Evolutionary conservation across 1,284 basidiomycete species (phyloP), one percentile per base, ranked within the genome.

Genomic region (Cryptococcus hybrid): DNA sequence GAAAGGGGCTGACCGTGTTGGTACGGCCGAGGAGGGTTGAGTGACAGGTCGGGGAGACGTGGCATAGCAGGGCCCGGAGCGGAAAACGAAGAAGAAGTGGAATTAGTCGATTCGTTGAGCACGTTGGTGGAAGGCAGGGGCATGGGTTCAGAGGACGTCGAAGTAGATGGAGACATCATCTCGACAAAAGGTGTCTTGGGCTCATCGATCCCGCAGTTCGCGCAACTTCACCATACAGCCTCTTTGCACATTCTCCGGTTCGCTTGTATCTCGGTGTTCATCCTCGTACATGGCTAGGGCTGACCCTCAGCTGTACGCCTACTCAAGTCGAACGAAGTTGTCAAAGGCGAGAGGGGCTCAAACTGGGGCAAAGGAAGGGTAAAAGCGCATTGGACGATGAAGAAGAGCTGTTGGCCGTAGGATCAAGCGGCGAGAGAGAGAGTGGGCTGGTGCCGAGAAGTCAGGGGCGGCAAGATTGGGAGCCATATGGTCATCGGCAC

Each of bases 1-100:
- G 73, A 68, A 1, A 78, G 66, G 1, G 76, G 76, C 52, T 64
- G 68, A 51, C 76, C 76, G 56, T 78, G 76, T 44, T 69, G 59
- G 58, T 76, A 78, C 7, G 74, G 74, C 52, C 62, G 57, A 53
- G 64, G 60, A 49, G 63, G 55, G 43, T 56, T 44, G 7, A 71
- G 49, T 15, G 47, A 54, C 6, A 66, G 13, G 12, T 56, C 54
- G 39, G 65, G 67, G 42, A 62, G 52, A 51, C 46, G 42, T 30
- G 64, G 60, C 49, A 61, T 55, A 40, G 44, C 49, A 13, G 56
- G 53, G 30, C 30, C 30, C 30, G 30, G 30, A 35, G 66, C 60
- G 15, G 67, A 64, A 58, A 66, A 67, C 13, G 59, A 58, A 5
- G 60, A 59, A 15, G 57, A 49, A 35, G 56, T 54, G 11, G 61